Evolutionary conservation across 1,139 yeast genomes (phyloP).

Genomic region (Kluyveromyces sp.): DNA sequence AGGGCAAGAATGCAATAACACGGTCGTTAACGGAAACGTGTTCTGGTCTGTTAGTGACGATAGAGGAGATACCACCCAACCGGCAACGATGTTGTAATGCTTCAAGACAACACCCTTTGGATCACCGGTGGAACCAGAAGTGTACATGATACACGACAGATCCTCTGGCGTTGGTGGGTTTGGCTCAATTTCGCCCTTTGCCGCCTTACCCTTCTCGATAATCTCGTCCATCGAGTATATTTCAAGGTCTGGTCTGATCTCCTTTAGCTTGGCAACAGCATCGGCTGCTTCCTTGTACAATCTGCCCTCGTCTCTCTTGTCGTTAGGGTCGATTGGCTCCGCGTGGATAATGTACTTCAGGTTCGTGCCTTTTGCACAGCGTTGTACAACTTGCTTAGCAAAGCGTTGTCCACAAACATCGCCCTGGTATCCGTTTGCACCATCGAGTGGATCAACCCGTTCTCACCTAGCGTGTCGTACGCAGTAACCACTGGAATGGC

Average conservation of each 20-base stretch:
- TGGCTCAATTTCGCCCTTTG: conserved; percentile 29
- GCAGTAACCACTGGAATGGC: conserved; percentile 88
- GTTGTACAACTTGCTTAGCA: conserved; percentile 55
- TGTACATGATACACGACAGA: conserved; percentile 89
- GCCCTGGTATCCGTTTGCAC: conserved; percentile 72
- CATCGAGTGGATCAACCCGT: conserved; percentile 82
- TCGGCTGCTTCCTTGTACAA: conserved; percentile 46
- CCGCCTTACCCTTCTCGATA: conserved; percentile 50
- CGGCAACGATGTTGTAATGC: conserved; percentile 72
- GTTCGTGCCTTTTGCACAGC: conserved; percentile 62
- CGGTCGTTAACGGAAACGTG: conserved; percentile 50
- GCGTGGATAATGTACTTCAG: conserved; percentile 66
- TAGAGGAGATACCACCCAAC: conserved; percentile 68
- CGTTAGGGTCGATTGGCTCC: conserved; percentile 53
- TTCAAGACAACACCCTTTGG: conserved; percentile 94
- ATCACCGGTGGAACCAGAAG: conserved; percentile 96
- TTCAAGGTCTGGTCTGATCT: conserved; percentile 68
- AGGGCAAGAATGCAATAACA: conserved; percentile 81
- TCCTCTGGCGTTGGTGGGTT: conserved; percentile 64
- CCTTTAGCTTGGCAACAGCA: conserved; percentile 51
- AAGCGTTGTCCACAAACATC: conserved; percentile 73
- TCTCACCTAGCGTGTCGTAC: conserved; percentile 91
- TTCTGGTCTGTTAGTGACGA: conserved; percentile 43
- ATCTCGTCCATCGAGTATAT: conserved; percentile 62
- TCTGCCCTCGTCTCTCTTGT: conserved; percentile 57